Conservation (phyloP, 768 basidiomycete genomes). For the Naganishia randhawae region DNA sequence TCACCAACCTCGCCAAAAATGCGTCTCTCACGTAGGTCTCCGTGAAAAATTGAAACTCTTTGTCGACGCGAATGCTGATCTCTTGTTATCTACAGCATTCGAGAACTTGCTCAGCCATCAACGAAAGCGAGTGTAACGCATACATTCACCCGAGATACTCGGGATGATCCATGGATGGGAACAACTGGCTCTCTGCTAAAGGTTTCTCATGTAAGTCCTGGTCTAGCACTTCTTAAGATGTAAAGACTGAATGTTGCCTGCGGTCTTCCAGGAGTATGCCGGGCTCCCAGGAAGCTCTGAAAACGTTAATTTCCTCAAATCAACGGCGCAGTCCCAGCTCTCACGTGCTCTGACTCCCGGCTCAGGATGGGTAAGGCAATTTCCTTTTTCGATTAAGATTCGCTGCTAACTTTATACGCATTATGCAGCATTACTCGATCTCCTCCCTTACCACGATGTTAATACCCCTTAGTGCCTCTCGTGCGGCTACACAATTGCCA, state of each 20-base stretch:
- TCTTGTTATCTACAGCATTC: slow-evolving; percentile 58
- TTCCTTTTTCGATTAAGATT: not conserved
- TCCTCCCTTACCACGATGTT: slow-evolving; percentile 69
- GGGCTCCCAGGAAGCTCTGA: slow-evolving; percentile 70
- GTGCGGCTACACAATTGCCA: slow-evolving; percentile 43
- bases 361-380: slow-evolving; percentile 56
- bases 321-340: slow-evolving; percentile 63
- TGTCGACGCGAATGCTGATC: slow-evolving; percentile 7
- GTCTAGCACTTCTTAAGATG: not conserved
- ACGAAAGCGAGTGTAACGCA: slow-evolving; percentile 81
- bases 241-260: not conserved
- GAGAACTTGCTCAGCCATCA: slow-evolving; percentile 73
- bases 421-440: slow-evolving; percentile 67
- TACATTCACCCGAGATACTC: slow-evolving; percentile 68
- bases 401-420: slow-evolving; percentile 15
- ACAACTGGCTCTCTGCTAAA: slow-evolving; percentile 65
- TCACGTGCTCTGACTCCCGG: slow-evolving; percentile 62
- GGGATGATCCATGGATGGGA: slow-evolving; percentile 65
- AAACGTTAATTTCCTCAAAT: slow-evolving; percentile 65
- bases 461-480: slow-evolving; percentile 58
- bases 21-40: slow-evolving; percentile 72
- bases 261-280: slow-evolving; percentile 57
- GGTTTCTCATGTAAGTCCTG: slow-evolving; percentile 53
- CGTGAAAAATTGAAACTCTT: not conserved
- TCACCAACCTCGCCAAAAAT: slow-evolving; percentile 65